Conservation (phyloP, 192 early-diverging fungal genomes). For the Linnemannia elongata region DNA sequence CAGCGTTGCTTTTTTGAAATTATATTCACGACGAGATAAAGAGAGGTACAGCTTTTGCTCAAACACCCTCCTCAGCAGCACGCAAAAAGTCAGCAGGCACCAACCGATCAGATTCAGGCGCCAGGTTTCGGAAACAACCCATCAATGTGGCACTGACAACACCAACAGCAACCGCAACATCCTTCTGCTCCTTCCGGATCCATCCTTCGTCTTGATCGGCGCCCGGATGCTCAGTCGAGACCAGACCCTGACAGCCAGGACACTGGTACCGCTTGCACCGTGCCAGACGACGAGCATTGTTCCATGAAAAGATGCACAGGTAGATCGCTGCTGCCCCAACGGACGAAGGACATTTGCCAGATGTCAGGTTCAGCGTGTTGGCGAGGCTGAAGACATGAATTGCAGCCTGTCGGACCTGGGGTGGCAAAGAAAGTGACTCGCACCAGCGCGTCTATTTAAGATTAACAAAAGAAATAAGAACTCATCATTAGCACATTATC, state of each 20-base stretch:
- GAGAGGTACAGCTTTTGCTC: too few relatives aligned
- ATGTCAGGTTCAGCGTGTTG: constrained; percentile 68
- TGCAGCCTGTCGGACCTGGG: constrained; percentile 65
- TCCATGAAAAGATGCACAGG: constrained; percentile 71
- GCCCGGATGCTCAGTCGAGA: constrained; percentile 24
- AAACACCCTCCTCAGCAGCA: constrained; percentile 36
- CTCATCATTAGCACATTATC: neutral
- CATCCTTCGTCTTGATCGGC: constrained; percentile 40
- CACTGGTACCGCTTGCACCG: constrained; percentile 51
- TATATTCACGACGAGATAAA: too few relatives aligned
- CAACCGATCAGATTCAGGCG: constrained; percentile 47
- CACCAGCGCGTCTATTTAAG: constrained; percentile 68
- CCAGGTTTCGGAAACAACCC: constrained; percentile 68
- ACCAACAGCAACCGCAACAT: constrained; percentile 67
- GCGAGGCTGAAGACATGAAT: constrained; percentile 69
- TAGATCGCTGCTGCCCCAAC: constrained; percentile 75
- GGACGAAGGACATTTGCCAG: constrained; percentile 75
- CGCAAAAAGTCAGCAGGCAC: constrained; percentile 56
- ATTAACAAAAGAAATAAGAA: neutral
- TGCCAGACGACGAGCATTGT: constrained; percentile 49
- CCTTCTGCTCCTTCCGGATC: constrained; percentile 65
- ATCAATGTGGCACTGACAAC: constrained; percentile 74
- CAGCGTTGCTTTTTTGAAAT: too few relatives aligned
- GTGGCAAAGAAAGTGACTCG: constrained; percentile 65
- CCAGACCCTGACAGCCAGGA: constrained; percentile 20